These are phyloP conservation scores for Epichloe typhina DNA, from an alignment of 2,329 filamentous ascomycete species.

Conservation along the genomic window DNA sequence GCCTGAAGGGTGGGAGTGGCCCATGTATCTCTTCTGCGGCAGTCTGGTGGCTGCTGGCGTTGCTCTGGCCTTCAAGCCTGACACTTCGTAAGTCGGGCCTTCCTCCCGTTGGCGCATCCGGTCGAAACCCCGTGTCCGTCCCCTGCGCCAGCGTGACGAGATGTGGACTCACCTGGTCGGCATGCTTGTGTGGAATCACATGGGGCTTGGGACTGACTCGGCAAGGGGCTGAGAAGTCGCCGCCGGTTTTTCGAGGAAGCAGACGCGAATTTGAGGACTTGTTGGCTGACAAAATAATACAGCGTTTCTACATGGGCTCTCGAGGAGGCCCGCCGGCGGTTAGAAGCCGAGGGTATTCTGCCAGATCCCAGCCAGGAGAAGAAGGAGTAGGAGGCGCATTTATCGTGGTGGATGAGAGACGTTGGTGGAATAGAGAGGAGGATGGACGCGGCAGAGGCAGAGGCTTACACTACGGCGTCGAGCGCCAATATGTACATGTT, in stretches of 20 bases:
- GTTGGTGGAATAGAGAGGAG: slow-evolving; percentile 2
- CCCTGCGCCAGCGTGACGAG: background rate
- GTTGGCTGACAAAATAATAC: background rate
- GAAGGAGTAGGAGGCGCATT: slow-evolving; percentile 25
- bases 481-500: slow-evolving; percentile 18
- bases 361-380: slow-evolving; percentile 53
- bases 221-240: background rate
- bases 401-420: background rate
- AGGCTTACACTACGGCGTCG: background rate
- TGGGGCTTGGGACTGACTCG: too few species aligned
- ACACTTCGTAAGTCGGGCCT: slow-evolving; percentile 72
- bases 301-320: slow-evolving; percentile 99
- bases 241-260: background rate
- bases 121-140: background rate
- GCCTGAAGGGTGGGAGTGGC: slow-evolving; percentile 90
- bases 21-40: slow-evolving; percentile 76
- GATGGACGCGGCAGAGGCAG: background rate
- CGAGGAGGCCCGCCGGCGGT: slow-evolving; percentile 85
- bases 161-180: too few species aligned
- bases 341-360: slow-evolving; percentile 91
- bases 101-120: background rate
- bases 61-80: slow-evolving; percentile 91
- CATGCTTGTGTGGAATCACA: too few species aligned
- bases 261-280: background rate
- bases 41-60: slow-evolving; percentile 60